Base-by-base conservation (phyloP, 148 eudicot species). In the Fallopia convolvulus region DNA sequence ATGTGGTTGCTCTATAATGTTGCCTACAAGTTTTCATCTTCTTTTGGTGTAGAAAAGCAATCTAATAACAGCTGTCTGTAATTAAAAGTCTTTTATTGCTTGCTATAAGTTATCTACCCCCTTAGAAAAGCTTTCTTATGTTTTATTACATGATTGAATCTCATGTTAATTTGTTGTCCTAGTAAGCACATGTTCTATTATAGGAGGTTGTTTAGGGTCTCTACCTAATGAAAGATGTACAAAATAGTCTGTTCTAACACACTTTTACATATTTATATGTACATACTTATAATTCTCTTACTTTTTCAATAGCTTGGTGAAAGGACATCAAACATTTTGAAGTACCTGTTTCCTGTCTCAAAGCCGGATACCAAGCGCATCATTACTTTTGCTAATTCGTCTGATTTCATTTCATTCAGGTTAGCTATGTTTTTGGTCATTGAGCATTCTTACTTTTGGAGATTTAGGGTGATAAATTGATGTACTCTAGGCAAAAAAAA, bases 321-420 rank as follows among this genome's bases (percentile, higher is more conserved):
- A 66, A 83, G 97, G 86, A 90, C 94, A 18, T 90, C 97, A 79
- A 93, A 75, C 77, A 91, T 95, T 76, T 79, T 95, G 77, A 95
- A 92, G 89, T 87, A 95, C 90, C 82, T 95, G 49, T 95, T 95
- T 86, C 99, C 99, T n/a, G 94, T 95, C 33, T 89, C 99, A 52
- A 95, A 95, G 86, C 94, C 94, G 78, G 99, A 95, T 80, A 86
- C 99, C 18, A 93, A 91, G 60, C 97, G 97, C 32, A 91, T 95
- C 50, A 77, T 95, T 79, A 95, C 99, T 72, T 89, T 92, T 75
- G 97, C 97, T 49, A 92, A 91, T 80, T 97, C 89, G 84, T 87
- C 94, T 33, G 99, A 95, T 82, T 95, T 86, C 82, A 82, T 95
- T 66, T 95, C 99, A 71, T 95, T 95, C 90, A 93, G 99, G 99